Percentiles rank a stretch among this genome's conserved stretches.
phyloP scores from a whole-genome alignment of 805 yeast genomes.

The Kuraishia molischiana region DNA sequence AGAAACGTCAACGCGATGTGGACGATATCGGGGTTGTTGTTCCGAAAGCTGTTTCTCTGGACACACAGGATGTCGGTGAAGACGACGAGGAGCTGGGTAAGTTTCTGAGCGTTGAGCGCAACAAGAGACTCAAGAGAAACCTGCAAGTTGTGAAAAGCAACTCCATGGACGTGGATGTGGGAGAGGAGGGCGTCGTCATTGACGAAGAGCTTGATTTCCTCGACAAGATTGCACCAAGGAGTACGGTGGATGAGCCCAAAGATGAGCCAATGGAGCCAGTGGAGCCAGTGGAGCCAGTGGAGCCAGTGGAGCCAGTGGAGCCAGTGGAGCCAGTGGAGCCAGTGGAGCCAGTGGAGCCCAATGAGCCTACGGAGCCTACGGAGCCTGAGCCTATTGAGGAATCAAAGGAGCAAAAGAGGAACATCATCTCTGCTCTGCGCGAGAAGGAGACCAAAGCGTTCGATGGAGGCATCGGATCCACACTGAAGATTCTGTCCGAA shows the following conservation, averaged over 20 bases:
- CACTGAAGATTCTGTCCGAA: slow-evolving; percentile 21
- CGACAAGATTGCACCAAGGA: neutral
- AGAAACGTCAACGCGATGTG: slow-evolving; percentile 9
- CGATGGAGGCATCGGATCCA: slow-evolving; percentile 24
- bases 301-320: neutral
- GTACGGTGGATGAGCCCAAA: slow-evolving; percentile 19
- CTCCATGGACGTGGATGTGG: slow-evolving; percentile 19
- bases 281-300: neutral
- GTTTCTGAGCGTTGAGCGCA: slow-evolving; percentile 19
- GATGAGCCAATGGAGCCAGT: slow-evolving; percentile 1
- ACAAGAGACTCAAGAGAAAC: slow-evolving; percentile 15
- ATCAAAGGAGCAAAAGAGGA: no score
- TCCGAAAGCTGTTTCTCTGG: slow-evolving; percentile 16
- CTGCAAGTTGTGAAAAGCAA: slow-evolving; percentile 17
- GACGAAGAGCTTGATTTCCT: slow-evolving; percentile 1
- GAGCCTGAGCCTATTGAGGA: neutral
- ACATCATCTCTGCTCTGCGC: neutral
- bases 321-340: neutral
- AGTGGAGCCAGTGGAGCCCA: neutral
- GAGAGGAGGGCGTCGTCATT: slow-evolving; percentile 1
- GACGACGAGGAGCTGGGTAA: slow-evolving; percentile 15
- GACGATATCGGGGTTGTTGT: slow-evolving; percentile 9
- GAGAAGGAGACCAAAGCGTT: neutral
- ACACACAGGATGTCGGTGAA: slow-evolving; percentile 11
- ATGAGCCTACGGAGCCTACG: neutral